Conservation (phyloP, 2,329 filamentous ascomycete genomes). For the Calcarisporium arbuscula region DNA sequence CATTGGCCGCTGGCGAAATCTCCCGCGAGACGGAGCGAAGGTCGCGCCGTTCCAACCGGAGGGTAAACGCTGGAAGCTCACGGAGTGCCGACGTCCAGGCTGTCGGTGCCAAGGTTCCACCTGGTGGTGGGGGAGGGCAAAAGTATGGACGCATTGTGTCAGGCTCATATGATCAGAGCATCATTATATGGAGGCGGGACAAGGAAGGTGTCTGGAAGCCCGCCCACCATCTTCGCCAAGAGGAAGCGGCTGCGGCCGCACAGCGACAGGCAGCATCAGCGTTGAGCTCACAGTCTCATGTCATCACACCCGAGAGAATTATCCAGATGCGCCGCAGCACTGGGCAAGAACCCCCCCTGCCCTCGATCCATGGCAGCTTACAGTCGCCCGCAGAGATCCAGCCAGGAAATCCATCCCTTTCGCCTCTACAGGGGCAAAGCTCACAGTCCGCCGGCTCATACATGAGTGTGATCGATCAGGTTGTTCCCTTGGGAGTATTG, state of each 20-base stretch:
- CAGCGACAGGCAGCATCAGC: constrained; percentile 24
- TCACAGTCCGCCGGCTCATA: constrained; percentile 35
- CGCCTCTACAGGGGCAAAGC: constrained; percentile 12
- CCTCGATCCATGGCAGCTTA: no score
- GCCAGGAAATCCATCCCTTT: no score
- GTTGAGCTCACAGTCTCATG: no score
- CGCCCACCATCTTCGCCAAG: constrained; percentile 68
- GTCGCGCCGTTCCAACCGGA: constrained; percentile 31
- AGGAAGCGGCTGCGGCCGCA: constrained; percentile 56
- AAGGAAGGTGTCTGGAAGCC: constrained; percentile 79
- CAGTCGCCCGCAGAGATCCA: no score
- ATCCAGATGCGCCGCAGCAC: no score
- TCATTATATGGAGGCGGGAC: constrained; percentile 91
- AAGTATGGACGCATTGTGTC: constrained; percentile 93
- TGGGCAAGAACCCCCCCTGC: no score
- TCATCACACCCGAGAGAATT: no score
- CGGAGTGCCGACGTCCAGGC: constrained; percentile 71
- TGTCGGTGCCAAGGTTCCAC: constrained; percentile 79
- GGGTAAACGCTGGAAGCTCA: constrained; percentile 64
- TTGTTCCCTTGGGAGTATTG: constrained; percentile 43
- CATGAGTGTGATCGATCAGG: constrained; percentile 45
- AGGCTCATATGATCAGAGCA: constrained; percentile 90
- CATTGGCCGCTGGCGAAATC: constrained; percentile 44
- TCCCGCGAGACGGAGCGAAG: constrained; percentile 25
- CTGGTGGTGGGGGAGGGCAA: constrained; percentile 84